A percentile compares a stretch with the other conserved stretches of the same genome.
phyloP scores from a whole-genome alignment of 176 grass and related monocot genomes.

The Lolium rigidum region DNA sequence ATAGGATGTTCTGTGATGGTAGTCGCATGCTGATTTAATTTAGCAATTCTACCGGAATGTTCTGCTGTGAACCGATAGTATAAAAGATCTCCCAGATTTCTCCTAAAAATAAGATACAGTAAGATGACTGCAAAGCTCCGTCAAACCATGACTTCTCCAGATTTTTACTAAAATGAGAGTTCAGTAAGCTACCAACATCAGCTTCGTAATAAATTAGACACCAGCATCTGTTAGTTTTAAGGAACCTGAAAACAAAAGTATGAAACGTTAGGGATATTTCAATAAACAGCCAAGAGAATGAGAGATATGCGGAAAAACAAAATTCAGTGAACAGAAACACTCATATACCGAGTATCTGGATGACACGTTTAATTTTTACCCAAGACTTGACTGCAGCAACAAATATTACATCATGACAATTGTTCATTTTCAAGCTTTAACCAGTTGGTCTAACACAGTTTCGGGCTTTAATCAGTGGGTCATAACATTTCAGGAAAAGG shows the following conservation, averaged over 20 bases:
- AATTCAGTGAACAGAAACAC: background rate
- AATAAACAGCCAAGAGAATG: background rate
- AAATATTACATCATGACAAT: background rate
- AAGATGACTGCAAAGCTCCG: background rate
- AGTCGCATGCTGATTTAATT: background rate
- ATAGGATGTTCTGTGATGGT: background rate
- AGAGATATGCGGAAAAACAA: background rate
- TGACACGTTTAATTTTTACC: background rate
- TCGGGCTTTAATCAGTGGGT: background rate
- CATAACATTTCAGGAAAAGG: background rate
- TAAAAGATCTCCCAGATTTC: background rate
- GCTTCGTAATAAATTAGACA: background rate
- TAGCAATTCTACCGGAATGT: background rate
- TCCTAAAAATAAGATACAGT: background rate
- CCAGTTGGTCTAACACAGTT: background rate
- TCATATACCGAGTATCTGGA: background rate
- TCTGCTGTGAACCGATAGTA: background rate
- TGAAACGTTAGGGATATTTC: background rate
- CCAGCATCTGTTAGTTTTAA: background rate
- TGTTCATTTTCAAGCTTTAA: background rate
- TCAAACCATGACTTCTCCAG: background rate
- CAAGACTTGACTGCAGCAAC: background rate
- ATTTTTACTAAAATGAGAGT: background rate
- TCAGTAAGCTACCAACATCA: background rate
- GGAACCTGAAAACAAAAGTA: background rate